Conservation (phyloP, 805 yeast species). For the Saccharomyces jurei region DNA sequence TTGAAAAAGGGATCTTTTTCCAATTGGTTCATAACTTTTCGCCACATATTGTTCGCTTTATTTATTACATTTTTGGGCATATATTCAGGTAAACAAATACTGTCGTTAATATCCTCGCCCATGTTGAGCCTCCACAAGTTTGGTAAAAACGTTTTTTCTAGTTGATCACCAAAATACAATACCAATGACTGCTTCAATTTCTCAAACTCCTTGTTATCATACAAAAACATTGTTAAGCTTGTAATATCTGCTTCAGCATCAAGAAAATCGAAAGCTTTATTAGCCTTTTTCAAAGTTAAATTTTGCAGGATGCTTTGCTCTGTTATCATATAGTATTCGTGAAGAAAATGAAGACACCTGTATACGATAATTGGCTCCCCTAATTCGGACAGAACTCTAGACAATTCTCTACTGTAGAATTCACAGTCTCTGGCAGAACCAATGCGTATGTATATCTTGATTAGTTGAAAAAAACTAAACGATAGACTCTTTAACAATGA, state of each 20-base stretch:
- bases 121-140: constrained; percentile 19
- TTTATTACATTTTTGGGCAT: constrained; percentile 25
- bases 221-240: constrained; percentile 15
- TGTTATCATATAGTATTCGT: constrained; percentile 17
- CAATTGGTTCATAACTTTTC: constrained; percentile 27
- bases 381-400: constrained; percentile 30
- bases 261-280: constrained; percentile 19
- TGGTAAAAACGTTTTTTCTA: constrained; percentile 9
- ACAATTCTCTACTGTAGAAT: constrained; percentile 45
- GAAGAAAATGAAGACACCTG: constrained; percentile 12
- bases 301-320: constrained; percentile 9
- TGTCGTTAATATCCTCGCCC: constrained; percentile 12
- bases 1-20: constrained; percentile 42
- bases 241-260: constrained; percentile 22
- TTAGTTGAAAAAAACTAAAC: constrained; percentile 33
- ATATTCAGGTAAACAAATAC: constrained; percentile 11
- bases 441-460: constrained; percentile 36
- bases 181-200: constrained; percentile 15
- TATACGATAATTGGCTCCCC: constrained; percentile 23
- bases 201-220: constrained; percentile 15
- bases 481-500: constrained; percentile 32
- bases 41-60: constrained; percentile 24
- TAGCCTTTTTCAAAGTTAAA: constrained; percentile 10
- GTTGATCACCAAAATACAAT: constrained; percentile 12
- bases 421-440: constrained; percentile 55